phyloP scores from a whole-genome alignment of 352 stramenopile species.

The Globisporangium megalacanthum region DNA sequence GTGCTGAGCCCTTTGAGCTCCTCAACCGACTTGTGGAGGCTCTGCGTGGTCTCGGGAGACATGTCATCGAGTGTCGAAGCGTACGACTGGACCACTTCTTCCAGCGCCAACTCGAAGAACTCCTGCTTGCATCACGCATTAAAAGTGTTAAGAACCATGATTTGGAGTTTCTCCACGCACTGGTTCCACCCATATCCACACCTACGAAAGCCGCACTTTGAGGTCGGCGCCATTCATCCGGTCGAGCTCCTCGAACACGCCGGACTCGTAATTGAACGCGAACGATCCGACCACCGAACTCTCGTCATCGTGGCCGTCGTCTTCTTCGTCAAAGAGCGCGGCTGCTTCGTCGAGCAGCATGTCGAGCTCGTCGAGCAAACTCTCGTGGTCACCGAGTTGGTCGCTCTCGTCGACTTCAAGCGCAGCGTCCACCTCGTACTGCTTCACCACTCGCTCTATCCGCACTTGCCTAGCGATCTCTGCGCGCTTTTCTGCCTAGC shows the following conservation, averaged over 20 bases:
- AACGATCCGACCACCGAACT: slow-evolving; percentile 47
- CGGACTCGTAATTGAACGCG: slow-evolving; percentile 50
- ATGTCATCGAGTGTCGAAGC: slow-evolving; percentile 51
- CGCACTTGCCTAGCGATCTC: slow-evolving; percentile 40
- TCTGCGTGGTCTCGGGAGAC: slow-evolving; percentile 43
- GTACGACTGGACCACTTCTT: slow-evolving; percentile 53
- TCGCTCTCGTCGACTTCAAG: slow-evolving; percentile 15
- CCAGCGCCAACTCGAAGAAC: slow-evolving; percentile 62
- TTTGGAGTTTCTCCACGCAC: too few relatives aligned
- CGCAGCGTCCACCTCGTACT: slow-evolving; percentile 48
- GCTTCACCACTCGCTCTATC: slow-evolving; percentile 58
- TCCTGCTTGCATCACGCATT: slow-evolving; percentile 19
- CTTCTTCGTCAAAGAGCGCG: slow-evolving; percentile 28
- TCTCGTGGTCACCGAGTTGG: slow-evolving; percentile 19
- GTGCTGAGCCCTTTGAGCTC: slow-evolving; percentile 52
- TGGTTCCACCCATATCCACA: background rate
- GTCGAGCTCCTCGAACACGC: slow-evolving; percentile 58
- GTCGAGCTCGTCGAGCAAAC: slow-evolving; percentile 35
- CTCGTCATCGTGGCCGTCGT: slow-evolving; percentile 27
- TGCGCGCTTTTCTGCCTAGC: slow-evolving; percentile 17
- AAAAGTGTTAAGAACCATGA: too few relatives aligned
- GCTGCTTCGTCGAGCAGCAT: slow-evolving; percentile 50
- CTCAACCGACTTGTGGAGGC: slow-evolving; percentile 30
- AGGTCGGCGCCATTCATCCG: slow-evolving; percentile 66
- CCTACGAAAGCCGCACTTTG: slow-evolving; percentile 28